phyloP scores from a whole-genome alignment of 179 eudicot species.

The Drosera spatulata region DNA sequence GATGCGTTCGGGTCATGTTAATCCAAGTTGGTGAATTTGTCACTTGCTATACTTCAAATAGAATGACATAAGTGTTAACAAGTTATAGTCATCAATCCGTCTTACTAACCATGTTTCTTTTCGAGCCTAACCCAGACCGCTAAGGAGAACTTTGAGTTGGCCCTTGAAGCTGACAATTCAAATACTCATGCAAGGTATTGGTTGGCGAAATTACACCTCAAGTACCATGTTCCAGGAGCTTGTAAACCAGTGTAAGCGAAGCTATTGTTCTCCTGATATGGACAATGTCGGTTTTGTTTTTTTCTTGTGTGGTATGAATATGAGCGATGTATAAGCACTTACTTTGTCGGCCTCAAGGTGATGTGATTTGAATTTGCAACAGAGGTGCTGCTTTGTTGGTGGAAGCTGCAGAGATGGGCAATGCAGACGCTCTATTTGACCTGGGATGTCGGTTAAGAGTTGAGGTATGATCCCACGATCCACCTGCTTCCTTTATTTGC shows the following conservation, averaged over 20 bases:
- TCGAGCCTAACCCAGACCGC: constrained; percentile 45
- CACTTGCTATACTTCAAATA: too few species aligned
- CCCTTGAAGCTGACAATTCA: constrained; percentile 76
- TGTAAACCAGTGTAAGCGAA: constrained; percentile 67
- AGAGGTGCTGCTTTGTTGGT: constrained; percentile 92
- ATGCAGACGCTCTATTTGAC: constrained; percentile 82
- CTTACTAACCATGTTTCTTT: background rate
- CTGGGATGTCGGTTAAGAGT: constrained; percentile 69
- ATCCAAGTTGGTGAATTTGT: too few species aligned
- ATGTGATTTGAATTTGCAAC: constrained; percentile 1
- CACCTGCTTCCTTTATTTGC: background rate
- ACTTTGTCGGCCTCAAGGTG: background rate
- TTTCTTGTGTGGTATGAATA: background rate
- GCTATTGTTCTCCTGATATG: background rate
- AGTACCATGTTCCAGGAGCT: constrained; percentile 79
- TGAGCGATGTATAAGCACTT: too few species aligned
- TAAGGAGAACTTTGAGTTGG: constrained; percentile 90
- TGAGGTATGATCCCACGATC: constrained; percentile 13
- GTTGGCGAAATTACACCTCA: constrained; percentile 69
- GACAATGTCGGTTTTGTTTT: background rate
- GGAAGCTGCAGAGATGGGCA: constrained; percentile 97
- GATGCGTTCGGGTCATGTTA: too few species aligned
- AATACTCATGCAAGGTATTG: constrained; percentile 68
- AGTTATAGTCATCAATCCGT: background rate
- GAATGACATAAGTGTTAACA: too few species aligned